These are phyloP conservation scores for Lachnellula subtilissima DNA, from an alignment of 2,329 filamentous ascomycete species.

Conservation along the genomic window DNA sequence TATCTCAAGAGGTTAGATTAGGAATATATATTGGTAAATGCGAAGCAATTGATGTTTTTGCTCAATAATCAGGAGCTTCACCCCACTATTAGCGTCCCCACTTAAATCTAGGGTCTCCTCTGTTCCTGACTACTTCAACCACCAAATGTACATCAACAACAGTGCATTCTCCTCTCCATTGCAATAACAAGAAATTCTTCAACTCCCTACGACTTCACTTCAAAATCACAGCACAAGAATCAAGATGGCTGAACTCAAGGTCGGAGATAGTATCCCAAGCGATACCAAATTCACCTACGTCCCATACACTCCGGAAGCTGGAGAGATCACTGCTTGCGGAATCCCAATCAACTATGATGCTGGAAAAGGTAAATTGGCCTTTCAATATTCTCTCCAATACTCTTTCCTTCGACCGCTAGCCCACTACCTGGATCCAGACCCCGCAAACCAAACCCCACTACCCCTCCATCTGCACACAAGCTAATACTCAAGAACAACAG, in stretches of 20 bases:
- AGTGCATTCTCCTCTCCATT: not conserved
- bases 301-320: constrained; percentile 65
- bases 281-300: constrained; percentile 81
- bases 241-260: constrained; percentile 39
- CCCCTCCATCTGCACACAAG: not conserved
- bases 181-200: constrained; percentile 1
- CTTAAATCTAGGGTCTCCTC: constrained; percentile 1
- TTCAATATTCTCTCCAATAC: not conserved
- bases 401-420: not conserved
- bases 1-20: not conserved
- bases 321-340: constrained; percentile 70
- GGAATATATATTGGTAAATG: not conserved
- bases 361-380: constrained; percentile 53
- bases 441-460: not conserved
- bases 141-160: not conserved
- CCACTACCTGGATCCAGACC: not conserved
- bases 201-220: not conserved
- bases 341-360: constrained; percentile 74
- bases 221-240: not conserved
- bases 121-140: not conserved
- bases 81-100: constrained; percentile 13
- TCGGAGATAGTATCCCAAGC: constrained; percentile 78
- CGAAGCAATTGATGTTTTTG: constrained; percentile 75
- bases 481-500: constrained; percentile 24
- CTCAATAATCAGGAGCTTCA: constrained; percentile 36